Percentiles rank a stretch among this genome's conserved stretches.
Evolutionary conservation across 371 early-diverging fungal species (phyloP).

Genomic region (Mucor plumbeus): DNA sequence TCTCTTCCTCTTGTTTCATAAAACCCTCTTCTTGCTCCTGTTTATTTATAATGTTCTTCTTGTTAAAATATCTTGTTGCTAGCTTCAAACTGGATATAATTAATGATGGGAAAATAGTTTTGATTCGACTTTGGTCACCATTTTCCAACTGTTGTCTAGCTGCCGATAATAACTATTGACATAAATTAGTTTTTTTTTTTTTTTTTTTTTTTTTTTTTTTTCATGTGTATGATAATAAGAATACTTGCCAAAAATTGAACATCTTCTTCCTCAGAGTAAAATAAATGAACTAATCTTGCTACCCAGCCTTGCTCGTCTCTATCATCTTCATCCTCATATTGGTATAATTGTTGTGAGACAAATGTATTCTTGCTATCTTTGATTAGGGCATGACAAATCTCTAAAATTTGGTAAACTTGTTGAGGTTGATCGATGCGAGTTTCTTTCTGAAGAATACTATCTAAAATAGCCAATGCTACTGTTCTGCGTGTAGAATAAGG

Average conservation of each 20-base stretch:
- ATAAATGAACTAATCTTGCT: conserved; percentile 84
- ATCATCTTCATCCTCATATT: conserved; percentile 17
- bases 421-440: conserved; percentile 73
- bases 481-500: conserved; percentile 80
- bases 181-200: background rate
- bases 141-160: conserved; percentile 76
- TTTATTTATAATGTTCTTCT: background rate
- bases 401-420: conserved; percentile 83
- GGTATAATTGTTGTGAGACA: conserved; percentile 29
- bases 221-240: background rate
- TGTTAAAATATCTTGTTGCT: conserved; percentile 55
- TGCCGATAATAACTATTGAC: conserved; percentile 65
- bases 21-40: background rate
- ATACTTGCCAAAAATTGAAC: conserved; percentile 72
- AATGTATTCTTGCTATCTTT: conserved; percentile 73
- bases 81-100: conserved; percentile 76
- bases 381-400: conserved; percentile 80
- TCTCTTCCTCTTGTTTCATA: background rate
- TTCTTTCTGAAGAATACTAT: conserved; percentile 66
- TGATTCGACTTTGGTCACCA: conserved; percentile 84
- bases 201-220: background rate
- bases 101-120: conserved; percentile 88
- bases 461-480: conserved; percentile 79
- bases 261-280: conserved; percentile 72
- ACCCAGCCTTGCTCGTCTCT: conserved; percentile 46